Conservation (phyloP, 352 stramenopile genomes). For the Blastocystis sp. region DNA sequence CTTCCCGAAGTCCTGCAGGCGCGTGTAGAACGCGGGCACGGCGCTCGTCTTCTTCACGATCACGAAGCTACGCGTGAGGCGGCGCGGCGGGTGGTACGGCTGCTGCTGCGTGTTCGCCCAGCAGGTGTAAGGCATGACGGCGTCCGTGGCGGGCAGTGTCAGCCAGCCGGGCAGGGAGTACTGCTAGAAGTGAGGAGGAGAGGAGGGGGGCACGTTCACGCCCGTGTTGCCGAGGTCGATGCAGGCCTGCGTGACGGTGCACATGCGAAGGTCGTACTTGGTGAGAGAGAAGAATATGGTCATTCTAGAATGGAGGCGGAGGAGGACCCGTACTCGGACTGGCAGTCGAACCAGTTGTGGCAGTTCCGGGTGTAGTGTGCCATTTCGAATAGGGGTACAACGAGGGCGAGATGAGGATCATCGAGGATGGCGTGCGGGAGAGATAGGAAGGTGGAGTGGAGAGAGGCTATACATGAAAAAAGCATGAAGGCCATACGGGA, state of each 20-base stretch:
- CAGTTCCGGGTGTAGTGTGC: slow-evolving; percentile 13
- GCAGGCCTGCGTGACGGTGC: slow-evolving; percentile 8
- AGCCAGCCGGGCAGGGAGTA: slow-evolving; percentile 27
- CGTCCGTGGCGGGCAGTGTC: background rate
- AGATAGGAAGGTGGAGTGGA: slow-evolving; percentile 47
- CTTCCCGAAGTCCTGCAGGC: slow-evolving; percentile 13
- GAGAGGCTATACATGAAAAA: slow-evolving; percentile 10
- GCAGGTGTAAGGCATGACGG: background rate
- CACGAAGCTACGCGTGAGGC: slow-evolving; percentile 44
- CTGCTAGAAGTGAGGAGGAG: slow-evolving; percentile 23
- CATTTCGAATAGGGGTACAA: slow-evolving; percentile 61
- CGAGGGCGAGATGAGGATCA: slow-evolving; percentile 27
- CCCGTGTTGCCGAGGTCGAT: slow-evolving; percentile 29
- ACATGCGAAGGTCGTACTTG: slow-evolving; percentile 60
- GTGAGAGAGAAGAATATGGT: slow-evolving; percentile 3
- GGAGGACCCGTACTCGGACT: background rate
- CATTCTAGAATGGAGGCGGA: slow-evolving; percentile 11
- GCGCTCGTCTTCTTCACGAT: slow-evolving; percentile 3
- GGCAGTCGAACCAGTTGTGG: slow-evolving; percentile 30
- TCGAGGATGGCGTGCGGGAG: background rate
- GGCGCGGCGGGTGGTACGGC: background rate
- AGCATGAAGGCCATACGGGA: background rate
- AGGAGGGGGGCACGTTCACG: background rate
- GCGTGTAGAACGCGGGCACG: slow-evolving; percentile 18
- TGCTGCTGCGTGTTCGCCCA: slow-evolving; percentile 56